phyloP scores from a whole-genome alignment of 176 grass and related monocot genomes.

The Aechmea fasciata region DNA sequence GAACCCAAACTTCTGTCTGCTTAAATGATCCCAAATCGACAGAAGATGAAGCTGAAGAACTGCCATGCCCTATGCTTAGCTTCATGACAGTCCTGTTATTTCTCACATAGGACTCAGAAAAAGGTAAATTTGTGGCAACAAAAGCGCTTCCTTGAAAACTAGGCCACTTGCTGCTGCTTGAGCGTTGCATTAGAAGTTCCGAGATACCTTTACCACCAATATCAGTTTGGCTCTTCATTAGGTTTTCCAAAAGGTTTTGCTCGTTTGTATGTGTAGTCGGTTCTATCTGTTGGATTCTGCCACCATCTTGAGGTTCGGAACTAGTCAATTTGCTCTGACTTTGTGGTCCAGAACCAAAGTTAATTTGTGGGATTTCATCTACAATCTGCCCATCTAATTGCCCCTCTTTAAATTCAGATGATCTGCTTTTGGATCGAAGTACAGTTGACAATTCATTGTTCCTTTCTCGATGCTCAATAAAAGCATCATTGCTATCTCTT shows the following conservation, averaged over 20 bases:
- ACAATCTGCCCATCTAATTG: constrained; percentile 13
- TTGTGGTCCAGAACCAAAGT: constrained; percentile 8
- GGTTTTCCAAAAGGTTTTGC: constrained; percentile 15
- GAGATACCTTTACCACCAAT: constrained; percentile 56
- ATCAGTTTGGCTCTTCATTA: constrained; percentile 19
- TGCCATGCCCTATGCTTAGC: constrained; percentile 49
- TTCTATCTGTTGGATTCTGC: constrained; percentile 20
- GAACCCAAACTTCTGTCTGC: constrained; percentile 35
- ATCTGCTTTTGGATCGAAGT: not conserved
- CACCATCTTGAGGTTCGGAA: constrained; percentile 11
- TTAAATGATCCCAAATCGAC: constrained; percentile 74
- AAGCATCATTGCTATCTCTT: constrained; percentile 18
- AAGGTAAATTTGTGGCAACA: constrained; percentile 46
- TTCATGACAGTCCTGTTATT: constrained; percentile 53
- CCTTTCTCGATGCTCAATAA: constrained; percentile 26
- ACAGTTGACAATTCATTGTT: constrained; percentile 16
- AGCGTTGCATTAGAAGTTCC: constrained; percentile 51
- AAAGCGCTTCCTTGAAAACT: constrained; percentile 40
- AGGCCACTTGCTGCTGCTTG: constrained; percentile 57
- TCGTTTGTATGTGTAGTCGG: constrained; percentile 2
- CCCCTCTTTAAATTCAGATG: constrained; percentile 16
- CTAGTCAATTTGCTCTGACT: constrained; percentile 10
- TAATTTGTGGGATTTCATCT: constrained; percentile 14
- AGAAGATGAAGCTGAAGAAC: constrained; percentile 69
- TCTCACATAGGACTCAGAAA: constrained; percentile 63